Percentiles rank a stretch among this genome's conserved stretches.
These are phyloP conservation scores for Calendula officinalis DNA, from an alignment of 129 eudicot genomes.

Conservation along the genomic window DNA sequence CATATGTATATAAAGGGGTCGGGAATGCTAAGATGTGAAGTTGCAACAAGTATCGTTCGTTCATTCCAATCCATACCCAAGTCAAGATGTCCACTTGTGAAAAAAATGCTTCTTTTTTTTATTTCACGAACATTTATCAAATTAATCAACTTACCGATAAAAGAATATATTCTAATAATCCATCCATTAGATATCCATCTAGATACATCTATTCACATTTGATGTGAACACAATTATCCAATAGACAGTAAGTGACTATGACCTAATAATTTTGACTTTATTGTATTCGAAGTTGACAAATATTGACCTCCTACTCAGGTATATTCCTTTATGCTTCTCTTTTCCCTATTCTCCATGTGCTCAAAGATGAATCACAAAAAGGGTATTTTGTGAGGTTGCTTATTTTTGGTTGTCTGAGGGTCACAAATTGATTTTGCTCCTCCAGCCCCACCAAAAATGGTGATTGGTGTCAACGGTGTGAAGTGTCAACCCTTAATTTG, in stretches of 20 bases:
- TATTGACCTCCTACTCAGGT: conserved; percentile 29
- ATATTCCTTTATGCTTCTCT: conserved; percentile 16
- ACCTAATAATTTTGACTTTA: conserved; percentile 29
- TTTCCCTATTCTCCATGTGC: conserved; percentile 23
- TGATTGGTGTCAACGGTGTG: conserved; percentile 7
- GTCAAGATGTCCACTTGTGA: conserved; percentile 27
- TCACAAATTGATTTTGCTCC: conserved; percentile 18
- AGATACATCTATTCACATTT: conserved; percentile 17
- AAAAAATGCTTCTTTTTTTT: conserved; percentile 1
- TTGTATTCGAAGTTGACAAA: conserved; percentile 26
- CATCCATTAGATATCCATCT: conserved; percentile 7
- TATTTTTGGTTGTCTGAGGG: conserved; percentile 7
- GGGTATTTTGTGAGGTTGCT: conserved; percentile 20
- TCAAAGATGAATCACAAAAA: conserved; percentile 21
- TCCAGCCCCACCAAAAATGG: conserved; percentile 1
- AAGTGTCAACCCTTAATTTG: conserved; percentile 23
- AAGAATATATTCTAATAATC: conserved; percentile 30
- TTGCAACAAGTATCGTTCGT: conserved; percentile 24
- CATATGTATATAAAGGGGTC: conserved; percentile 24
- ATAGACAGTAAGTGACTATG: conserved; percentile 20
- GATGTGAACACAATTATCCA: conserved; percentile 17
- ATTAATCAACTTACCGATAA: conserved; percentile 23
- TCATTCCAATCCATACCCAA: conserved; percentile 6
- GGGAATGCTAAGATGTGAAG: conserved; percentile 17
- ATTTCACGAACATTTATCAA: conserved; percentile 16